Percentiles rank a stretch among this genome's conserved stretches.
Evolutionary conservation across 225 moss, liverwort and hornwort species (phyloP).

Genomic region (Ulota crispa): DNA sequence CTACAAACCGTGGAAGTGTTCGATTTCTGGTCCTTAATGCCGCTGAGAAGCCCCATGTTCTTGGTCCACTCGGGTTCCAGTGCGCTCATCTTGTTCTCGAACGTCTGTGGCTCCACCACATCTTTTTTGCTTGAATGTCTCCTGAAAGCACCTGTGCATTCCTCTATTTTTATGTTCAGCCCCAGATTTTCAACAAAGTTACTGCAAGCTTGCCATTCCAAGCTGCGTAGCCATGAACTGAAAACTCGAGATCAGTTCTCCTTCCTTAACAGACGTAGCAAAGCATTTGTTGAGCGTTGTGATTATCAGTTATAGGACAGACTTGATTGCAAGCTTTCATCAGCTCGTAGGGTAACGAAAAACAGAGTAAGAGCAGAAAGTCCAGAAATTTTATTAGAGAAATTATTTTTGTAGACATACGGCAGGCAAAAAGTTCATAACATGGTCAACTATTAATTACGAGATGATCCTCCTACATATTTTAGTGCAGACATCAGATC

Average conservation of each 20-base stretch:
- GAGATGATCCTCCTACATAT: background rate
- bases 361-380: constrained; percentile 2
- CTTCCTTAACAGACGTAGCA: background rate
- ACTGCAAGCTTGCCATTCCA: background rate
- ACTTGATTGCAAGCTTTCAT: background rate
- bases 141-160: constrained; percentile 29
- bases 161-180: constrained; percentile 1
- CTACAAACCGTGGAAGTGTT: constrained; percentile 41
- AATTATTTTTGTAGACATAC: background rate
- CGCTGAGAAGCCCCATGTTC: constrained; percentile 83
- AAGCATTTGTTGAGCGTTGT: background rate
- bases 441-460: background rate
- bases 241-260: background rate
- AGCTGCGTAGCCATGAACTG: background rate
- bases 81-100: constrained; percentile 46
- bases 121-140: constrained; percentile 25
- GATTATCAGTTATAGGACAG: background rate
- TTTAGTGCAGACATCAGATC: background rate
- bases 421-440: background rate
- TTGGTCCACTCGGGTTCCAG: constrained; percentile 83
- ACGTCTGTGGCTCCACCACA: constrained; percentile 26
- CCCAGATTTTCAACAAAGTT: background rate
- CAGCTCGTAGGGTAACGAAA: constrained; percentile 2
- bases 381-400: background rate
- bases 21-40: constrained; percentile 50